Conservation (phyloP, 164 flowering plant genomes). For the Vitis rupestris region DNA sequence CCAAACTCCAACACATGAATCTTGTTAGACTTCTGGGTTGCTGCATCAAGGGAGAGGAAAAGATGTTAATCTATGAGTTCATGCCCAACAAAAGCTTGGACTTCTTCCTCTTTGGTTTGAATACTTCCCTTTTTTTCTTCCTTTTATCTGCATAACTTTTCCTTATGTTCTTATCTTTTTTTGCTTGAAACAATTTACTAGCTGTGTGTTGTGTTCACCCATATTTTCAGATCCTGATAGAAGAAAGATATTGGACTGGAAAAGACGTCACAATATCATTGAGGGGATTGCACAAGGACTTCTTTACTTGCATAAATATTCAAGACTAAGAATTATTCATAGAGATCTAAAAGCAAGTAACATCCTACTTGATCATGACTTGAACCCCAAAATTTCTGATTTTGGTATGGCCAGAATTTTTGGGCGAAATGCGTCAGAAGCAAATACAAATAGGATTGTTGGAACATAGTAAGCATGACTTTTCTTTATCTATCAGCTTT, state of each 20-base stretch:
- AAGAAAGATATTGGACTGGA: not conserved
- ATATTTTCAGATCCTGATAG: not conserved
- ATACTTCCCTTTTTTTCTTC: not conserved
- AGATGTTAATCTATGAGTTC: constrained; percentile 2
- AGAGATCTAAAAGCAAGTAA: no score
- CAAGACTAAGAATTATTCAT: not conserved
- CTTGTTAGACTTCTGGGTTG: not conserved
- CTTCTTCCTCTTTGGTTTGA: not conserved
- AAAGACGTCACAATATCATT: not conserved
- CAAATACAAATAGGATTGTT: no score
- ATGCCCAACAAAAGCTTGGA: not conserved
- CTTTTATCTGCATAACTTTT: not conserved
- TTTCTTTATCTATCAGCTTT: no score
- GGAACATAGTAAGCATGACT: no score
- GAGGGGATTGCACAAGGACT: not conserved
- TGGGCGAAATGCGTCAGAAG: no score
- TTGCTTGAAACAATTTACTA: no score
- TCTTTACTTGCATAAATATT: not conserved
- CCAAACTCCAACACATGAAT: not conserved
- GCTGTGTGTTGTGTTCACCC: no score
- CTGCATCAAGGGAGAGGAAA: not conserved
- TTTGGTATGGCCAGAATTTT: no score
- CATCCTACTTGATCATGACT: no score
- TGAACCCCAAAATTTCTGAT: no score
- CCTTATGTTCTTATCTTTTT: not conserved